Percentiles rank a stretch among this genome's conserved stretches.
phyloP scores from a whole-genome alignment of 257 asterid species.

The Solanum sitiens region DNA sequence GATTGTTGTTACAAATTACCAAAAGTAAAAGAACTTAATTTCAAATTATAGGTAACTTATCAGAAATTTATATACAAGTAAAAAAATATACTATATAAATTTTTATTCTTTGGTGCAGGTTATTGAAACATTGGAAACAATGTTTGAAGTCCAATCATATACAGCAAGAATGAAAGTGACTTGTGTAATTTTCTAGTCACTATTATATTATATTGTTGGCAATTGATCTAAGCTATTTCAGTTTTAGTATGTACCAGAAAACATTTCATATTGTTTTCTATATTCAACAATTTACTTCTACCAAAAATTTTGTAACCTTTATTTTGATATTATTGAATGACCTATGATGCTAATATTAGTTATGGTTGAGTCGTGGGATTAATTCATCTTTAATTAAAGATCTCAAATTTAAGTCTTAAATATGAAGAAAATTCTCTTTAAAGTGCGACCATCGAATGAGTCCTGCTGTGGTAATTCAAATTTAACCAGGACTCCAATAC shows the following conservation, averaged over 20 bases:
- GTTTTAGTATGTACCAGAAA: background rate
- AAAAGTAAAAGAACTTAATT: too few species aligned
- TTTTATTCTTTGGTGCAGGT: background rate
- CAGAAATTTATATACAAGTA: too few species aligned
- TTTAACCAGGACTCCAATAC: too few species aligned
- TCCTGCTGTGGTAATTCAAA: too few species aligned
- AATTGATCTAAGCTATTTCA: background rate
- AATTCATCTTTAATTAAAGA: too few species aligned
- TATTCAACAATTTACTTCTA: background rate
- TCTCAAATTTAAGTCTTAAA: fast-evolving
- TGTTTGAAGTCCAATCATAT: background rate
- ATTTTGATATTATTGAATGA: background rate
- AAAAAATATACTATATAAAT: too few species aligned
- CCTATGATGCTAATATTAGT: background rate
- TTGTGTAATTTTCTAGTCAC: background rate
- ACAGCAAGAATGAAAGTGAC: background rate
- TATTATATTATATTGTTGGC: background rate
- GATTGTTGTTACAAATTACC: too few species aligned
- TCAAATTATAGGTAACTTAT: too few species aligned
- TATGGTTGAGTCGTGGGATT: too few species aligned
- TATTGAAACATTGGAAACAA: background rate
- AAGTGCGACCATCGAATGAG: background rate
- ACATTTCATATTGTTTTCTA: background rate
- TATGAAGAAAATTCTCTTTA: too few species aligned
- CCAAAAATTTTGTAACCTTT: background rate